These are phyloP conservation scores for Sugiyamaella novakii DNA, from an alignment of 1,139 yeast species.

Conservation along the genomic window DNA sequence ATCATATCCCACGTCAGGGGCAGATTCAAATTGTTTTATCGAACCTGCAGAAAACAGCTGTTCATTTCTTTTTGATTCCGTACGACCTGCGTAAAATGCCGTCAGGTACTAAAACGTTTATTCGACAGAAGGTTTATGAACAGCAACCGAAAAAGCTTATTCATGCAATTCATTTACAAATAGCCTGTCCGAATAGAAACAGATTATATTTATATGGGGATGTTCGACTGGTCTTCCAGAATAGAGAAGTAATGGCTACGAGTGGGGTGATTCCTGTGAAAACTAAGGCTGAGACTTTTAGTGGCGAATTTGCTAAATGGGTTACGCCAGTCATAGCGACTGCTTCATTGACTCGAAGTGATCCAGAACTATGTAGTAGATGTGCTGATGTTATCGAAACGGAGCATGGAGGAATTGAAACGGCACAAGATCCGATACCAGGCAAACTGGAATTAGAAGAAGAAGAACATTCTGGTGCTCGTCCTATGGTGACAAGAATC, in stretches of 20 bases:
- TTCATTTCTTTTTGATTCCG: constrained; percentile 44
- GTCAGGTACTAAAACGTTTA: constrained; percentile 38
- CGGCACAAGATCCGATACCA: not conserved
- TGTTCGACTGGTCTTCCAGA: constrained; percentile 45
- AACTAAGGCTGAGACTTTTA: constrained; percentile 21
- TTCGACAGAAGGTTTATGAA: constrained; percentile 40
- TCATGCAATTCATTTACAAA: constrained; percentile 43
- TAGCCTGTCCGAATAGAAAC: constrained; percentile 39
- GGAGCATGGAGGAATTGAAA: not conserved
- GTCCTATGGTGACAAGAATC: constrained; percentile 8
- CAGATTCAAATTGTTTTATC: constrained; percentile 47
- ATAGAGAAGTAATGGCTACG: constrained; percentile 28
- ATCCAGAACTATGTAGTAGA: not conserved
- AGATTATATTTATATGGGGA: constrained; percentile 45
- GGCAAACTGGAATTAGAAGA: not conserved
- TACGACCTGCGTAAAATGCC: constrained; percentile 44
- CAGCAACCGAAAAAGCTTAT: constrained; percentile 28
- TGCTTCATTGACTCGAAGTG: not conserved
- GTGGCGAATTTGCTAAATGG: constrained; percentile 25
- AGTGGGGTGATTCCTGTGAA: constrained; percentile 2
- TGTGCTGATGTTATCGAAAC: constrained; percentile 4
- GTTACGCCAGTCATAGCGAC: constrained; percentile 5
- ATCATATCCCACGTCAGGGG: constrained; percentile 47
- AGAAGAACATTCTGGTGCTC: not conserved
- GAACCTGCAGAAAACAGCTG: constrained; percentile 46